Percentiles rank a stretch among this genome's conserved stretches.
phyloP scores from a whole-genome alignment of 257 asterid genomes.

The Ilex aquifolium region DNA sequence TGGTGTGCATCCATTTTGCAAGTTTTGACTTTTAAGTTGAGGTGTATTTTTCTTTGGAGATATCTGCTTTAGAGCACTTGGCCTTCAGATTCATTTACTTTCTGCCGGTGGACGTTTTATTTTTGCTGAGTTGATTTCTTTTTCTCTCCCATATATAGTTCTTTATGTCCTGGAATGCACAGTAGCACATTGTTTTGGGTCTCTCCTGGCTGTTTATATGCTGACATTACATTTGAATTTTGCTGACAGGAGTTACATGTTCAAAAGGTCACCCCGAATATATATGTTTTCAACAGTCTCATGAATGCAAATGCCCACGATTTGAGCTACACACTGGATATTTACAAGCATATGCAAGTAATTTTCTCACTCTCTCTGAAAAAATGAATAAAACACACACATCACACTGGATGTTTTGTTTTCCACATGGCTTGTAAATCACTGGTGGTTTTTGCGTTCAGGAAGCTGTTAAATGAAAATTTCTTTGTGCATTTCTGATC shows the following conservation, averaged over 20 bases:
- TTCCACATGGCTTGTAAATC: no score
- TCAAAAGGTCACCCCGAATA: constrained; percentile 55
- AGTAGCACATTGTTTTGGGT: constrained; percentile 4
- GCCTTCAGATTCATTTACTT: not conserved
- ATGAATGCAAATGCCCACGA: constrained; percentile 91
- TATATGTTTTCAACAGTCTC: constrained; percentile 79
- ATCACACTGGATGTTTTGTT: no score
- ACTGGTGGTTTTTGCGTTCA: no score
- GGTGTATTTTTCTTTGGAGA: no score
- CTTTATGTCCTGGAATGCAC: not conserved
- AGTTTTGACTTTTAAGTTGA: no score
- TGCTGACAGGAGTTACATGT: constrained; percentile 63
- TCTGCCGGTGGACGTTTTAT: not conserved
- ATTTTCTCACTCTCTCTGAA: constrained; percentile 21
- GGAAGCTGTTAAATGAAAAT: no score
- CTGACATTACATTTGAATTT: constrained; percentile 21
- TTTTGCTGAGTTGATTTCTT: not conserved
- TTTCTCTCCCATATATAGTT: not conserved
- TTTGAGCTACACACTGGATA: constrained; percentile 58
- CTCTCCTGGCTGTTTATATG: constrained; percentile 10
- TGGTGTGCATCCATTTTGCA: no score
- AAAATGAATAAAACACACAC: no score
- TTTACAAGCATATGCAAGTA: constrained; percentile 79
- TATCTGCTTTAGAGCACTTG: not conserved
- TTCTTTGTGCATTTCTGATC: no score